A percentile compares a stretch with the other conserved stretches of the same genome.
These are phyloP conservation scores for Cymbidium sinense DNA, from an alignment of 106 monocot species.

Conservation along the genomic window DNA sequence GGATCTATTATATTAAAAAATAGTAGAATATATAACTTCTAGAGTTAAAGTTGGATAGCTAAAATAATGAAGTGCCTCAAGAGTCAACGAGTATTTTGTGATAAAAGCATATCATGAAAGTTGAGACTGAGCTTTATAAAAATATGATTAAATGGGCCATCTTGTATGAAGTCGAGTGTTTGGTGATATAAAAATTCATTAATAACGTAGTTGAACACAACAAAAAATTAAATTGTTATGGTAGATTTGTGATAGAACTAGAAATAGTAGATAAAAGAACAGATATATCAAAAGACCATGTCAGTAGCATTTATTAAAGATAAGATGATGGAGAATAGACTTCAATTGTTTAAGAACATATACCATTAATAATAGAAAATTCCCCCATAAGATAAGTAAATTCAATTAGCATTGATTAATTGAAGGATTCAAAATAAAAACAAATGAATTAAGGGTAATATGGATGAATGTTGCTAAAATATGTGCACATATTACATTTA, in stretches of 20 bases:
- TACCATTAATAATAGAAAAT: neutral
- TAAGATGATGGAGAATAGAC: neutral
- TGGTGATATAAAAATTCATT: neutral
- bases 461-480: neutral
- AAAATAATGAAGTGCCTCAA: too few species aligned
- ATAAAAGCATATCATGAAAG: too few species aligned
- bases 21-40: too few species aligned
- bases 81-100: too few species aligned
- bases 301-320: neutral
- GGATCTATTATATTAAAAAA: too few species aligned
- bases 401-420: neutral
- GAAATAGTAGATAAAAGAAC: neutral
- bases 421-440: too few species aligned
- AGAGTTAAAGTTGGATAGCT: too few species aligned
- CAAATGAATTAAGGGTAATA: neutral
- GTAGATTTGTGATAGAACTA: neutral
- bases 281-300: neutral
- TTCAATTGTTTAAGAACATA: neutral
- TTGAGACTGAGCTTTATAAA: too few species aligned
- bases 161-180: too few species aligned
- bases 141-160: too few species aligned
- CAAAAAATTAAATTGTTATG: neutral
- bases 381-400: neutral
- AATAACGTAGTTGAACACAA: neutral
- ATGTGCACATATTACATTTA: neutral